These are phyloP conservation scores for Pseudozyma sp. DNA, from an alignment of 1,284 basidiomycete genomes.

Conservation along the genomic window DNA sequence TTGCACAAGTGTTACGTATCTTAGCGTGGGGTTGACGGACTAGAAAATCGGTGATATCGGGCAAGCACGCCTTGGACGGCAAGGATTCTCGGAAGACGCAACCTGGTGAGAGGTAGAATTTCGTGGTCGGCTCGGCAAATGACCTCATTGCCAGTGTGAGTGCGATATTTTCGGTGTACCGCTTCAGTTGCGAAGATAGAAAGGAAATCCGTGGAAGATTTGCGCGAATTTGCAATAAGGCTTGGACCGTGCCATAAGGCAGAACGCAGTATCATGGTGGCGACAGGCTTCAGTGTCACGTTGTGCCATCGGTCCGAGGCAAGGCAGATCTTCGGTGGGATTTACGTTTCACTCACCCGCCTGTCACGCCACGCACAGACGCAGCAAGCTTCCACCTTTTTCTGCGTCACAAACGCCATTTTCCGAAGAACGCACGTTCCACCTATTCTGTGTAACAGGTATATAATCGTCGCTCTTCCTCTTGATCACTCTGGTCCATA, in stretches of 20 bases:
- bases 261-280: background rate
- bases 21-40: background rate
- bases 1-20: too few species aligned
- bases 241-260: conserved; percentile 23
- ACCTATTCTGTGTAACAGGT: too few species aligned
- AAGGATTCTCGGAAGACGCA: background rate
- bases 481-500: background rate
- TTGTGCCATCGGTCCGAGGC: too few species aligned
- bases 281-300: background rate
- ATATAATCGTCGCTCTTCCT: too few species aligned
- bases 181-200: conserved; percentile 4
- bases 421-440: too few species aligned
- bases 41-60: conserved; percentile 2
- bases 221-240: background rate
- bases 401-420: too few species aligned
- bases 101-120: background rate
- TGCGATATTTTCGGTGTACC: background rate
- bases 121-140: conserved; percentile 25
- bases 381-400: too few species aligned
- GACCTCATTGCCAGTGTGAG: conserved; percentile 14
- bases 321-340: too few species aligned
- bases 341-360: background rate
- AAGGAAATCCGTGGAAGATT: conserved; percentile 30
- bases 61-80: conserved; percentile 6
- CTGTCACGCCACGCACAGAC: conserved; percentile 7